Evolutionary conservation across 2,329 filamentous ascomycete genomes (phyloP), one percentile per base, ranked within the genome.

Genomic region (Truncatella angustata): DNA sequence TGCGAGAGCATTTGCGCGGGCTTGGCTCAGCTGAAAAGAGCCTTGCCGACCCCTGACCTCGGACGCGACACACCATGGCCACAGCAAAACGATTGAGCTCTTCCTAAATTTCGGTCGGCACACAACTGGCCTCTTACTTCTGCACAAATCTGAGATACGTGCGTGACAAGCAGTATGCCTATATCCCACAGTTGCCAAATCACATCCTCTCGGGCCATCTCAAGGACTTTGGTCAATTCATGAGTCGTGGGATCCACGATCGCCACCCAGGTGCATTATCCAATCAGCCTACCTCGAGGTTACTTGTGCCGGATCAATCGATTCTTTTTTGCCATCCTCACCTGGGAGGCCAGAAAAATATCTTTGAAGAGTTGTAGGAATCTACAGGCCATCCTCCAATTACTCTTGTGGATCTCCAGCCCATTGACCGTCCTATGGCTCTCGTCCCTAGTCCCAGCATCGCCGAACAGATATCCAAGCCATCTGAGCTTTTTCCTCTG

Each of bases 401-500:
- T 18, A 58, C 70, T 49, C 46, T 71, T 0, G 18, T 71, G 11
- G 71, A 74, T 39, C 52, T 70, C 4, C 63, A 71, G 11, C 71
- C 72, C 2, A 37, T 67, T n/a, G 56, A 49, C 14, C 60, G 53
- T 9, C 64, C 70, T 10, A 60, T 73, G 55, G 54, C 66, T 9
- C 20, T 72, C 18, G 48, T 74, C 7, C 51, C 53, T 12, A 65
- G 54, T 51, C 64, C 71, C 32, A 63, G 66, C 3, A 52, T 72
- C 6, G 70, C 72, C 10, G 72, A 74, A 55, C 69, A 73, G 46
- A 52, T 72, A 16, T 62, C 70, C 0, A 62, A 58, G n/a, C 49
- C 64, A 3, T 64, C 68, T 1, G 63, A 66, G 46, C 34, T 46
- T 21, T 68, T 63, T 36, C 65, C 64, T 1, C 67, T 64, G 53